phyloP scores from a whole-genome alignment of 176 grass and related monocot genomes.

The Musa itinerans region DNA sequence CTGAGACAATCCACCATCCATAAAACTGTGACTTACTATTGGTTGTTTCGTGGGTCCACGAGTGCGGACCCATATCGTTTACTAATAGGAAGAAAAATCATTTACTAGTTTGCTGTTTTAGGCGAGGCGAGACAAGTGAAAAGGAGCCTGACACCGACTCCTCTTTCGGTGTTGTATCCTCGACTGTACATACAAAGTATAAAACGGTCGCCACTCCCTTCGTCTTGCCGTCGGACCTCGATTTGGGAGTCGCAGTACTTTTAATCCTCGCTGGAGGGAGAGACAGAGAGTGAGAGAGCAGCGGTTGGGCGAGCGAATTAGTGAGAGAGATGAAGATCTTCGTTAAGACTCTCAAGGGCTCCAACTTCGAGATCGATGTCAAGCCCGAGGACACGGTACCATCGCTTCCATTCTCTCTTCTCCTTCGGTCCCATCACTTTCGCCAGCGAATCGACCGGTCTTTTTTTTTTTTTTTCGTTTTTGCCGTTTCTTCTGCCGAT shows the following conservation, averaged over 20 bases:
- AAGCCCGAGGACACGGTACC: constrained; percentile 34
- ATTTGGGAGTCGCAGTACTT: background rate
- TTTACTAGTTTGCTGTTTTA: no score
- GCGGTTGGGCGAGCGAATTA: background rate
- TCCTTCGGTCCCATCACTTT: constrained; percentile 25
- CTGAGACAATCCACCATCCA: no score
- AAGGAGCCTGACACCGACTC: no score
- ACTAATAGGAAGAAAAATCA: no score
- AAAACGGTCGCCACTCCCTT: no score
- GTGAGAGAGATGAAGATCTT: constrained; percentile 8
- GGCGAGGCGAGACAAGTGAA: no score
- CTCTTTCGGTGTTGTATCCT: no score
- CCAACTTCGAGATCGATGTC: constrained; percentile 6
- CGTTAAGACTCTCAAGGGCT: constrained; percentile 8
- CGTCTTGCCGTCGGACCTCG: no score
- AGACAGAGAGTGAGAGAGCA: background rate
- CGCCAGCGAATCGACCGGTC: background rate
- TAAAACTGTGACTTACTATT: no score
- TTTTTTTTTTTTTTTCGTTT: background rate
- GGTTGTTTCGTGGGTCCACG: no score
- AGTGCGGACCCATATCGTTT: no score
- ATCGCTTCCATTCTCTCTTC: background rate
- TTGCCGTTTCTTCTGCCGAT: background rate
- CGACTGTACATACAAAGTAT: no score
- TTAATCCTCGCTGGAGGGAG: background rate